A percentile compares a stretch with the other conserved stretches of the same genome.
Evolutionary conservation across 1,139 yeast genomes (phyloP).

Genomic region (Williopsis jadinii): DNA sequence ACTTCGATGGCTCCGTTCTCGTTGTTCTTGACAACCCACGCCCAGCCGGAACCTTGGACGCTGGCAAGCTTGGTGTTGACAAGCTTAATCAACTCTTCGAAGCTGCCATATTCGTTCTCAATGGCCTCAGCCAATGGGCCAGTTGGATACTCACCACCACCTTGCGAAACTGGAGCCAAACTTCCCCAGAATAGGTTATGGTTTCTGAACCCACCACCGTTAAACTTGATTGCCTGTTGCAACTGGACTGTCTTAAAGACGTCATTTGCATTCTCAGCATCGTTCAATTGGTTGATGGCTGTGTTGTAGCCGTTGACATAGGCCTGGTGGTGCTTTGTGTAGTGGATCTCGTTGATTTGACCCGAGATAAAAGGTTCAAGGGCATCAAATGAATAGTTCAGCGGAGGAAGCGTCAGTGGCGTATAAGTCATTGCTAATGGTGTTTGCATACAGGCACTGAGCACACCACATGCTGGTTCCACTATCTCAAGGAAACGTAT

Average conservation of each 20-base stretch:
- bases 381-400: constrained; percentile 37
- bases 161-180: constrained; percentile 72
- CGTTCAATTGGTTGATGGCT: constrained; percentile 72
- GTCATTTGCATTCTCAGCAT: constrained; percentile 61
- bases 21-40: constrained; percentile 84
- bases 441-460: too few species aligned
- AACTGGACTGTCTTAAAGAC: constrained; percentile 61
- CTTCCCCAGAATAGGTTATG: constrained; percentile 89
- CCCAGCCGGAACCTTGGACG: constrained; percentile 98
- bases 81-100: constrained; percentile 61
- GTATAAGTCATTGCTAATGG: too few species aligned
- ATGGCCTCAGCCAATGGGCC: constrained; percentile 59
- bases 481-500: too few species aligned
- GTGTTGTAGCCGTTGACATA: constrained; percentile 86
- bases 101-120: constrained; percentile 61
- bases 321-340: constrained; percentile 91
- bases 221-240: constrained; percentile 81
- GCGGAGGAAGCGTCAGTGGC: too few species aligned
- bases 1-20: constrained; percentile 78
- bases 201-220: constrained; percentile 92
- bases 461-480: too few species aligned
- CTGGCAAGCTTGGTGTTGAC: constrained; percentile 84
- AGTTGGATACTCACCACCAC: constrained; percentile 82
- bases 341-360: constrained; percentile 83
- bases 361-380: constrained; percentile 89